phyloP scores from a whole-genome alignment of 1,284 basidiomycete genomes.

The Sporisorium reilianum region DNA sequence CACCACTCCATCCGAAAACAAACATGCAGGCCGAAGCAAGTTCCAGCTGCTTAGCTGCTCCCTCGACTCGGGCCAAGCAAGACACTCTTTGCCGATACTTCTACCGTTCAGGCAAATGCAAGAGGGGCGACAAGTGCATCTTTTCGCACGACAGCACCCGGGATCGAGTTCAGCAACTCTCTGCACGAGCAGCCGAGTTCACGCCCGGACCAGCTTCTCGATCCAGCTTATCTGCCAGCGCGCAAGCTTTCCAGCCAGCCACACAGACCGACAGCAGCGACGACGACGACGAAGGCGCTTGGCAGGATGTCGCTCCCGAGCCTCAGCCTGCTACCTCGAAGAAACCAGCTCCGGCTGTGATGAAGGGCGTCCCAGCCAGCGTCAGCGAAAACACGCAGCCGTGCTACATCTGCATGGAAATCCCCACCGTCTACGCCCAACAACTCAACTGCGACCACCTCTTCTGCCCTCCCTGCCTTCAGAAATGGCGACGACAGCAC shows the following conservation, averaged over 20 bases:
- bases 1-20: neutral
- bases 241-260: constrained; percentile 14
- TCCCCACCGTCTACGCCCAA: constrained; percentile 35
- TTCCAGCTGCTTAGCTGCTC: neutral
- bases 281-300: constrained; percentile 16
- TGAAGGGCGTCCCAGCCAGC: constrained; percentile 24
- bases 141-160: constrained; percentile 31
- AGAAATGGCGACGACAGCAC: constrained; percentile 31
- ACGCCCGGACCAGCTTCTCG: neutral
- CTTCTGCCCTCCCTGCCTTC: constrained; percentile 47
- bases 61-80: neutral
- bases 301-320: constrained; percentile 6
- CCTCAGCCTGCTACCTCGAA: neutral
- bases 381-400: constrained; percentile 15
- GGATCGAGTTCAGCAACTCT: neutral
- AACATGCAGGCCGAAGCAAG: constrained; percentile 19
- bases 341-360: neutral
- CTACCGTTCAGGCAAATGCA: constrained; percentile 41
- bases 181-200: constrained; percentile 19
- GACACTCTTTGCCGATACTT: constrained; percentile 33
- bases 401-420: constrained; percentile 51
- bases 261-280: neutral
- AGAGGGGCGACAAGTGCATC: constrained; percentile 30
- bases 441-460: constrained; percentile 45
- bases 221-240: constrained; percentile 18